phyloP scores from a whole-genome alignment of 768 basidiomycete genomes.

The Pleurotus pulmonarius region DNA sequence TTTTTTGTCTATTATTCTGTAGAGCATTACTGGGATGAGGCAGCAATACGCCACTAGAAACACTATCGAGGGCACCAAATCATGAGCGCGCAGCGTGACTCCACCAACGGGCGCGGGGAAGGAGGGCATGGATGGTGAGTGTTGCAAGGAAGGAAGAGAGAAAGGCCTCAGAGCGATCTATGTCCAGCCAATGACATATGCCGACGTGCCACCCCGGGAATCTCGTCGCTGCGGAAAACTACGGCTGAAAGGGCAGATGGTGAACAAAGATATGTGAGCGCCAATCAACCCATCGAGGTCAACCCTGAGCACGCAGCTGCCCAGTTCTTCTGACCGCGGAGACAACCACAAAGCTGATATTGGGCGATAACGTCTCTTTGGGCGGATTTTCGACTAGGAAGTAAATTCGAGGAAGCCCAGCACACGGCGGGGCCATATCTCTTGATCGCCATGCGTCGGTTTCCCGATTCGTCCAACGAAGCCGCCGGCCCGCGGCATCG shows the following conservation, averaged over 20 bases:
- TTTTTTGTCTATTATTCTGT: slow-evolving; percentile 7
- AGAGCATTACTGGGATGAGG: slow-evolving; percentile 11
- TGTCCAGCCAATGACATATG: slow-evolving; percentile 7
- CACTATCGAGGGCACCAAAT: slow-evolving; percentile 16
- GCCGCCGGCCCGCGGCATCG: too few relatives aligned
- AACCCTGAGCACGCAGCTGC: slow-evolving; percentile 3
- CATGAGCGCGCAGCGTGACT: slow-evolving; percentile 9
- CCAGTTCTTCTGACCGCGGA: not conserved
- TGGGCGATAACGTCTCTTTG: not conserved
- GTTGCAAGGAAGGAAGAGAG: not conserved
- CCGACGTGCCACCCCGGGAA: slow-evolving; percentile 4
- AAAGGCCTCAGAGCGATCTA: slow-evolving; percentile 5
- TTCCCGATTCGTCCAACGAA: not conserved
- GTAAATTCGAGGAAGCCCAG: not conserved
- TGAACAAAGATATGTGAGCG: not conserved
- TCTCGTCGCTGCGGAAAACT: slow-evolving; percentile 5
- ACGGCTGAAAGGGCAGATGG: slow-evolving; percentile 5
- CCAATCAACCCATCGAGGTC: slow-evolving; percentile 8
- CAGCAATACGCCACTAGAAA: slow-evolving; percentile 12
- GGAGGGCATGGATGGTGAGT: not conserved
- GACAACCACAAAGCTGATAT: not conserved
- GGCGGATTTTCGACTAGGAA: not conserved
- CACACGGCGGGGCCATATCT: not conserved
- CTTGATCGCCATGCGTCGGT: not conserved
- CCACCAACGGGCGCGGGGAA: slow-evolving; percentile 14